Conservation (phyloP, 352 stramenopile genomes). For the Pythium brachiatum region DNA sequence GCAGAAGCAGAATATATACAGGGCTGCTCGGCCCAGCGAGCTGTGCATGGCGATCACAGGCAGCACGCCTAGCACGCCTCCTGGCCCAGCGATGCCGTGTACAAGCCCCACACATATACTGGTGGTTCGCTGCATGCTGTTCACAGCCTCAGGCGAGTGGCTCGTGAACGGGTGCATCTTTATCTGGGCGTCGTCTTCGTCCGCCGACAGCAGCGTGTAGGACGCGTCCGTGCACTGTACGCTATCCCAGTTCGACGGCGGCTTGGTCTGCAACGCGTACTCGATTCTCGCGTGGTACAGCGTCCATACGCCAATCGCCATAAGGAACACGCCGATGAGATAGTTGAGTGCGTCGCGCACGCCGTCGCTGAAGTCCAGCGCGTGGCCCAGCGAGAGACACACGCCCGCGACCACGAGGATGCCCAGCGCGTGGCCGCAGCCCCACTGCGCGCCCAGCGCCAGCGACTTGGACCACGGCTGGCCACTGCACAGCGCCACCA, state of each 20-base stretch:
- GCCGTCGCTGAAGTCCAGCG: slow-evolving; percentile 30
- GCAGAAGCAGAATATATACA: slow-evolving; percentile 89
- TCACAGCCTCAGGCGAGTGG: slow-evolving; percentile 14
- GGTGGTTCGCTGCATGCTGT: slow-evolving; percentile 21
- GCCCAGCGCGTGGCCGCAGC: slow-evolving; percentile 84
- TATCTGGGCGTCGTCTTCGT: slow-evolving; percentile 17
- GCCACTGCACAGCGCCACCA: slow-evolving; percentile 81
- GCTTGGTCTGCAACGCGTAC: slow-evolving; percentile 28
- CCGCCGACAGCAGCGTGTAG: slow-evolving; percentile 38
- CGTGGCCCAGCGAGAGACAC: slow-evolving; percentile 50
- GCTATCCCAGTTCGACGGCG: slow-evolving; percentile 44
- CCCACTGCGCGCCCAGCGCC: slow-evolving; percentile 83
- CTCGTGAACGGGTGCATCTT: slow-evolving; percentile 14
- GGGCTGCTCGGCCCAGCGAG: slow-evolving; percentile 30
- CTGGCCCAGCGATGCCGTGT: slow-evolving; percentile 83
- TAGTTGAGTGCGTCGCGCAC: slow-evolving; percentile 51
- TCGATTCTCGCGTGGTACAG: slow-evolving; percentile 36
- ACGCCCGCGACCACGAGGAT: slow-evolving; percentile 62
- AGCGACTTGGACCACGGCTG: slow-evolving; percentile 63
- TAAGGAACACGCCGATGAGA: slow-evolving; percentile 55
- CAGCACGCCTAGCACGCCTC: slow-evolving; percentile 78
- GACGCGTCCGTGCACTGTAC: slow-evolving; percentile 56
- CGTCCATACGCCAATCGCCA: slow-evolving; percentile 60
- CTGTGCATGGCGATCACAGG: slow-evolving; percentile 77
- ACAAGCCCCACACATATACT: slow-evolving; percentile 73